phyloP scores from a whole-genome alignment of 2,329 filamentous ascomycete genomes.

The Cladosporium cucumerinum region DNA sequence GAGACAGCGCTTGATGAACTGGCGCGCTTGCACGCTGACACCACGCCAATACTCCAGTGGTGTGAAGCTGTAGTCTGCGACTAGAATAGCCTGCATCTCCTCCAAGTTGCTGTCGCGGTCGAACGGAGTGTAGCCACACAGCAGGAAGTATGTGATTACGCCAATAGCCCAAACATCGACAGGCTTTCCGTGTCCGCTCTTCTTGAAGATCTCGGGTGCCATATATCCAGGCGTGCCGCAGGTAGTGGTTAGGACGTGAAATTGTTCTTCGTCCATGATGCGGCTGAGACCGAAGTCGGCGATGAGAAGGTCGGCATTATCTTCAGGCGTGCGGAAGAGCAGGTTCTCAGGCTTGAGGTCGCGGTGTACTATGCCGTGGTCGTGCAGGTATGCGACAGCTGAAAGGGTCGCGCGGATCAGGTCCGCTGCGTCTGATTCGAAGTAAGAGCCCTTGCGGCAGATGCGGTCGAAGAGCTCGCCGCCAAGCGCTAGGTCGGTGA shows the following conservation, averaged over 20 bases:
- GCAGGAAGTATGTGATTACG: constrained; percentile 96
- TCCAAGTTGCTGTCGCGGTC: constrained; percentile 96
- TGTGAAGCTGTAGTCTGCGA: constrained; percentile 93
- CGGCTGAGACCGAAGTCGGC: constrained; percentile 93
- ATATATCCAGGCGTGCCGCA: constrained; percentile 98
- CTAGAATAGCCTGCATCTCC: constrained; percentile 98
- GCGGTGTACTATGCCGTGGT: constrained; percentile 96
- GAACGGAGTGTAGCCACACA: constrained; percentile 97
- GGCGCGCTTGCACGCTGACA: constrained; percentile 76
- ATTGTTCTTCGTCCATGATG: constrained; percentile 99
- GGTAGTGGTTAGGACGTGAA: constrained; percentile 94
- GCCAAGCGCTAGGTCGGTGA: constrained; percentile 92
- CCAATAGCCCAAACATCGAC: constrained; percentile 98
- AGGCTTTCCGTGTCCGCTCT: constrained; percentile 94
- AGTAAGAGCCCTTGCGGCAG: constrained; percentile 97
- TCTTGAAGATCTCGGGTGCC: constrained; percentile 99
- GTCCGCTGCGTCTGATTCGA: constrained; percentile 93
- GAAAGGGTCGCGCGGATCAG: constrained; percentile 92
- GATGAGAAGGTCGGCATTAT: constrained; percentile 94
- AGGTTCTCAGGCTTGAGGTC: constrained; percentile 97
- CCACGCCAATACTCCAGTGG: constrained; percentile 95
- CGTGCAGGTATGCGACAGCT: constrained; percentile 96
- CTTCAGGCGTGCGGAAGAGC: constrained; percentile 92
- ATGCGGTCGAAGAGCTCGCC: constrained; percentile 98
- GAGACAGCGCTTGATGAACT: constrained; percentile 88